phyloP scores from a whole-genome alignment of 768 basidiomycete species.

The Boletus fagicola region DNA sequence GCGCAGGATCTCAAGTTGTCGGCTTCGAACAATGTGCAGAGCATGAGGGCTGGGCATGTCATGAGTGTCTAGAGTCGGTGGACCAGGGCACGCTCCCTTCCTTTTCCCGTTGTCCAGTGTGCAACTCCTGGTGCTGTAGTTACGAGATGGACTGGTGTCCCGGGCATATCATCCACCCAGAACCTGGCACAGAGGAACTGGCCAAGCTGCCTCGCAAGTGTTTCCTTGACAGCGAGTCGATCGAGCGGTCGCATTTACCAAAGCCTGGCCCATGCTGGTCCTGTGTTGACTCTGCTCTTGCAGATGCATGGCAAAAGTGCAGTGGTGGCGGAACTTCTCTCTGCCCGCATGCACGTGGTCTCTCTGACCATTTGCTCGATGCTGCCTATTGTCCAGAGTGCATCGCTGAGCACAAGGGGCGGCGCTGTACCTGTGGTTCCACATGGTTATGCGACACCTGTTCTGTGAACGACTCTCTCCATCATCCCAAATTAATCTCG shows the following conservation, averaged over 20 bases:
- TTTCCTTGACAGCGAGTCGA: background rate
- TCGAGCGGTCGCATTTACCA: background rate
- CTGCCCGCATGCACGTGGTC: background rate
- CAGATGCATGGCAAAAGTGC: background rate
- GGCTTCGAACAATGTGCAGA: background rate
- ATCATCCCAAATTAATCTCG: background rate
- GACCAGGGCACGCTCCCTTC: rapidly evolving
- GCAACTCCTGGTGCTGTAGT: background rate
- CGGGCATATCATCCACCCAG: background rate
- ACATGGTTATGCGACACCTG: background rate
- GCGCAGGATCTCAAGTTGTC: background rate
- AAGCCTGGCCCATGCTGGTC: background rate
- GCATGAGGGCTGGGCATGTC: background rate
- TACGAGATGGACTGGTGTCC: background rate
- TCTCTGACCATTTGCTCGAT: rapidly evolving
- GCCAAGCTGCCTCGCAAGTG: background rate
- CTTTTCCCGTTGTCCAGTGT: background rate
- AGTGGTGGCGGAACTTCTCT: background rate
- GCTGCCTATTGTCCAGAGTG: background rate
- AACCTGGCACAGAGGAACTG: background rate
- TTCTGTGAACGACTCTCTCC: background rate
- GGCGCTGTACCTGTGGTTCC: background rate
- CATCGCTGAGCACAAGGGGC: background rate
- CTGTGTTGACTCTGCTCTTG: too few species aligned
- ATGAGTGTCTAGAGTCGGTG: background rate